Evolutionary conservation across 768 basidiomycete species (phyloP).

Genomic region (Rhodotorula graminis): DNA sequence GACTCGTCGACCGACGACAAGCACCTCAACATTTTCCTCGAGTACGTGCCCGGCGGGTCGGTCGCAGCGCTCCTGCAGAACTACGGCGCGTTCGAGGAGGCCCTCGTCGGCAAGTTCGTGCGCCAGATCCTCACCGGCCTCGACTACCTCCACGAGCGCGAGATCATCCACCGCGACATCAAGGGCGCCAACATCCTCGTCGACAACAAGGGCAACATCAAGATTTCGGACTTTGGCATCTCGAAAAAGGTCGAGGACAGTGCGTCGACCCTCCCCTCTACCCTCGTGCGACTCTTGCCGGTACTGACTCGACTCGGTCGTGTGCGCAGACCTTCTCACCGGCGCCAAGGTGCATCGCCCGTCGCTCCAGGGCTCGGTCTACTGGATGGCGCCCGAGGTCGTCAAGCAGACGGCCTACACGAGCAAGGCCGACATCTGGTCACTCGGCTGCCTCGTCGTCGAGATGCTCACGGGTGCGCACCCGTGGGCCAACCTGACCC

Average conservation of each 20-base stretch:
- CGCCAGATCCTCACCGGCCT: constrained; percentile 84
- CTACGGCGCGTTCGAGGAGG: constrained; percentile 80
- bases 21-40: constrained; percentile 81
- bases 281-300: too few species aligned
- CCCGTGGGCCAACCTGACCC: constrained; percentile 93
- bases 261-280: constrained; percentile 54
- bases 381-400: constrained; percentile 99
- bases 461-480: constrained; percentile 98
- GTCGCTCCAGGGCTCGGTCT: constrained; percentile 93
- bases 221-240: constrained; percentile 97
- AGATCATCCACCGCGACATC: constrained; percentile 95
- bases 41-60: constrained; percentile 97
- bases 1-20: constrained; percentile 91
- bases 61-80: constrained; percentile 81
- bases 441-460: constrained; percentile 86
- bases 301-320: too few species aligned
- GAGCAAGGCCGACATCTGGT: constrained; percentile 96
- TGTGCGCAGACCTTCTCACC: constrained; percentile 45
- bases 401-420: constrained; percentile 97
- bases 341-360: constrained; percentile 73
- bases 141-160: constrained; percentile 85
- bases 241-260: constrained; percentile 97
- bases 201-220: constrained; percentile 84
- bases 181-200: constrained; percentile 98
- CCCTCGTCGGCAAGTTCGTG: constrained; percentile 86